These are phyloP conservation scores for Anastatica hierochuntica DNA, from an alignment of 345 rosid species.

Conservation along the genomic window DNA sequence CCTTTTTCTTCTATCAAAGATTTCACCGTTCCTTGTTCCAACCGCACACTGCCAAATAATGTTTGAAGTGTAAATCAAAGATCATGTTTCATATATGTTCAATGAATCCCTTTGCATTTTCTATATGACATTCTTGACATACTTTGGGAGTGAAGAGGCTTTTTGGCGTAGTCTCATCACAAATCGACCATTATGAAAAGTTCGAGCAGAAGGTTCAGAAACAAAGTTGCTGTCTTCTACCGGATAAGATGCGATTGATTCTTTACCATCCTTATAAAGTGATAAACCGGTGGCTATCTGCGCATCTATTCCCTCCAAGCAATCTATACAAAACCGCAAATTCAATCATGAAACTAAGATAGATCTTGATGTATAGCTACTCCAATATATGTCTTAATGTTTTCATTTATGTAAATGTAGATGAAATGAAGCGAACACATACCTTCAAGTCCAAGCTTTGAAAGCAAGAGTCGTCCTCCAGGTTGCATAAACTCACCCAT, in stretches of 20 bases:
- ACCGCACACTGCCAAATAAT: constrained; percentile 19
- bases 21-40: constrained; percentile 39
- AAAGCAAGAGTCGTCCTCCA: constrained; percentile 48
- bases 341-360: background rate
- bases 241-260: background rate
- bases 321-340: constrained; percentile 17
- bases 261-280: constrained; percentile 19
- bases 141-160: constrained; percentile 28
- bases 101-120: too few species aligned
- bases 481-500: constrained; percentile 62
- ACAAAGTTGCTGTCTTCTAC: constrained; percentile 9
- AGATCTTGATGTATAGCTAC: too few species aligned
- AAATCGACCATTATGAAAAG: constrained; percentile 26
- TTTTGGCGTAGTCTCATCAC: constrained; percentile 23
- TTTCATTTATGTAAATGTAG: too few species aligned
- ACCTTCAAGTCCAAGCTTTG: constrained; percentile 54
- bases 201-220: constrained; percentile 16
- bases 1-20: constrained; percentile 40
- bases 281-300: constrained; percentile 5
- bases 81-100: too few species aligned
- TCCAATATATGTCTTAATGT: too few species aligned
- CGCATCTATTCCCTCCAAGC: constrained; percentile 27
- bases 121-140: too few species aligned
- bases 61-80: too few species aligned
- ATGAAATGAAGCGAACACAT: background rate